Evolutionary conservation across 495 filamentous ascomycete genomes (phyloP).

Genomic region (Darksidea phi): DNA sequence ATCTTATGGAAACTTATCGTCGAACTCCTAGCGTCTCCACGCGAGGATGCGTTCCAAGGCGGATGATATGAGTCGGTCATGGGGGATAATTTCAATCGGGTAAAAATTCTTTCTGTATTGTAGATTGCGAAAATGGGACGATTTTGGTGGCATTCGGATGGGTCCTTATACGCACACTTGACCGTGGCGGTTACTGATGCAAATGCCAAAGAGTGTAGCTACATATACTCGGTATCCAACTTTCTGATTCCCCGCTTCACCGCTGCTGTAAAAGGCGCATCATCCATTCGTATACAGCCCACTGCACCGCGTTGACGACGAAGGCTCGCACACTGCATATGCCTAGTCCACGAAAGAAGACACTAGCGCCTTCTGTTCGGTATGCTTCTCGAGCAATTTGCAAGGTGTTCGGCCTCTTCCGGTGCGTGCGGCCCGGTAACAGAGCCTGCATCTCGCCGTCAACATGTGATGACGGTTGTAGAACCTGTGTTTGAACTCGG

Average conservation of each 20-base stretch:
- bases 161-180: neutral
- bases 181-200: too few species aligned
- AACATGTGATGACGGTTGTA: neutral
- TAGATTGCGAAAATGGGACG: conserved; percentile 15
- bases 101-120: conserved; percentile 30
- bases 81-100: conserved; percentile 1
- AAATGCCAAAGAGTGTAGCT: too few species aligned
- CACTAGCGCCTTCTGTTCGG: conserved; percentile 57
- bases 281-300: conserved; percentile 83
- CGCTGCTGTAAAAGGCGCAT: conserved; percentile 48
- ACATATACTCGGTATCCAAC: too few species aligned
- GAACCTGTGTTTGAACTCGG: conserved; percentile 66
- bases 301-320: conserved; percentile 79
- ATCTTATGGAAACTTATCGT: neutral
- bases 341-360: conserved; percentile 75
- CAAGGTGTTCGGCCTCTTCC: conserved; percentile 52
- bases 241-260: neutral
- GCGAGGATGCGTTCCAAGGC: neutral
- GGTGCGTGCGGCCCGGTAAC: neutral
- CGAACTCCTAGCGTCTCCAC: neutral
- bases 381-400: conserved; percentile 65
- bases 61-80: neutral
- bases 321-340: conserved; percentile 82
- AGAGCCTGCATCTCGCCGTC: conserved; percentile 13
- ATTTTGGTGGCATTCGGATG: neutral